phyloP scores from a whole-genome alignment of 2,329 filamentous ascomycete genomes.

The Pseudogymnoascus verrucosus region DNA sequence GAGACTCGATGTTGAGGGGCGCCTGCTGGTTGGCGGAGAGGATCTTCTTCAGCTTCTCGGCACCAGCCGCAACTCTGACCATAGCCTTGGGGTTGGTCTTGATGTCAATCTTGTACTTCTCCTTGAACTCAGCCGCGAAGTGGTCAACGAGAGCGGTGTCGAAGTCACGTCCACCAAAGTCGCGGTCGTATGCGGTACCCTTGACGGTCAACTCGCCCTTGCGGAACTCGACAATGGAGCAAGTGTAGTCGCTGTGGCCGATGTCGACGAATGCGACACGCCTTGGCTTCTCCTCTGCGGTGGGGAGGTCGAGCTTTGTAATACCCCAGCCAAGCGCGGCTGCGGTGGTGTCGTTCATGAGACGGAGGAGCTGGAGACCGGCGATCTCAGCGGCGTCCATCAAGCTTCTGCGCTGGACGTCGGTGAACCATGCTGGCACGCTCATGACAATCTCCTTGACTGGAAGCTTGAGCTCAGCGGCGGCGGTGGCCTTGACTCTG shows the following conservation, averaged over 20 bases:
- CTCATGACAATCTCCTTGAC: slow-evolving; percentile 92
- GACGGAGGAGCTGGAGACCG: slow-evolving; percentile 80
- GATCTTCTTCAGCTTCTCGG: slow-evolving; percentile 98
- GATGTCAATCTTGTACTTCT: slow-evolving; percentile 97
- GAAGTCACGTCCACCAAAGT: slow-evolving; percentile 96
- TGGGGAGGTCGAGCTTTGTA: slow-evolving; percentile 89
- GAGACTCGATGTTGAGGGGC: slow-evolving; percentile 90
- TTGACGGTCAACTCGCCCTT: slow-evolving; percentile 96
- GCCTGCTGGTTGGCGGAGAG: slow-evolving; percentile 90
- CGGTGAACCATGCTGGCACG: slow-evolving; percentile 95
- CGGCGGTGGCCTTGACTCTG: slow-evolving; percentile 85
- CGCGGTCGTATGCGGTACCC: slow-evolving; percentile 84
- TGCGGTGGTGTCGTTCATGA: slow-evolving; percentile 97
- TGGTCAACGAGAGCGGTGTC: slow-evolving; percentile 93
- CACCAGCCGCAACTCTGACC: slow-evolving; percentile 76
- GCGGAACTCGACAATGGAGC: slow-evolving; percentile 88
- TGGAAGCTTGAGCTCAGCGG: slow-evolving; percentile 79
- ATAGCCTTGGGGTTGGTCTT: slow-evolving; percentile 81
- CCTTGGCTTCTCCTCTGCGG: slow-evolving; percentile 81
- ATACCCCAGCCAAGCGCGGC: slow-evolving; percentile 95
- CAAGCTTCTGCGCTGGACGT: slow-evolving; percentile 80
- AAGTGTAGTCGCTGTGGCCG: slow-evolving; percentile 93
- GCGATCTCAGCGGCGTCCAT: slow-evolving; percentile 91
- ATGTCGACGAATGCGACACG: slow-evolving; percentile 90
- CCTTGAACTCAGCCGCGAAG: slow-evolving; percentile 91